Conservation (phyloP, 2,329 filamentous ascomycete species). For the Fusarium globosum region DNA sequence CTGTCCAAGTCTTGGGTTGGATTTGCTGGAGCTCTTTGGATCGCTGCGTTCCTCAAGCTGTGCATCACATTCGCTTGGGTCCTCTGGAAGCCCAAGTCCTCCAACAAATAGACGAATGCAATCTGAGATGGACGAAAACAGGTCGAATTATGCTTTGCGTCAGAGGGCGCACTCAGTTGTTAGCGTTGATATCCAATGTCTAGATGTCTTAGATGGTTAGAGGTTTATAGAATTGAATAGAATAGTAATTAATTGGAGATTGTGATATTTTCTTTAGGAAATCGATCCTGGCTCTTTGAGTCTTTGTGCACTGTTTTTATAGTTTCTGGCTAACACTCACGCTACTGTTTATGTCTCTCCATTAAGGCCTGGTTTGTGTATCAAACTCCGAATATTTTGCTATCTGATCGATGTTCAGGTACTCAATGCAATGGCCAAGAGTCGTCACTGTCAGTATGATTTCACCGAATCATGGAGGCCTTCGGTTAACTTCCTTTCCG, state of each 20-base stretch:
- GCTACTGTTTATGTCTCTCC: rapidly evolving
- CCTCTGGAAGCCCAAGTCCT: constrained; percentile 41
- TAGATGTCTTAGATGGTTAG: background rate
- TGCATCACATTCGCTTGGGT: constrained; percentile 37
- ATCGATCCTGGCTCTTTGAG: background rate
- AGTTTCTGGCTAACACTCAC: rapidly evolving
- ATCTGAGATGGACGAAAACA: background rate
- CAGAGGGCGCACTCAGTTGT: background rate
- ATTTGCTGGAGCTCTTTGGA: constrained; percentile 44
- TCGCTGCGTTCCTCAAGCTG: constrained; percentile 42
- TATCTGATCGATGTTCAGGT: rapidly evolving
- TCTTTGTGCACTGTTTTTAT: rapidly evolving
- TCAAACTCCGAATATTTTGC: background rate
- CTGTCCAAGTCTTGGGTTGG: constrained; percentile 45
- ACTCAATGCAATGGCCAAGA: too few species aligned
- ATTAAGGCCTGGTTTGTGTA: rapidly evolving
- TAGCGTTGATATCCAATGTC: background rate
- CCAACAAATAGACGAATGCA: background rate
- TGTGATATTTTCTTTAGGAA: rapidly evolving
- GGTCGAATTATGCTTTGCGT: too few species aligned
- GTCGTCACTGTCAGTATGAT: too few species aligned
- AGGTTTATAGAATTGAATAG: background rate
- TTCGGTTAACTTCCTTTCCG: rapidly evolving
- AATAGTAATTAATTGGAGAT: background rate
- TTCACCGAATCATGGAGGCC: too few species aligned